Evolutionary conservation across 78 protist species (phyloP), one percentile per base, ranked within the genome.

Genomic region (Speleostelium caveatum): DNA sequence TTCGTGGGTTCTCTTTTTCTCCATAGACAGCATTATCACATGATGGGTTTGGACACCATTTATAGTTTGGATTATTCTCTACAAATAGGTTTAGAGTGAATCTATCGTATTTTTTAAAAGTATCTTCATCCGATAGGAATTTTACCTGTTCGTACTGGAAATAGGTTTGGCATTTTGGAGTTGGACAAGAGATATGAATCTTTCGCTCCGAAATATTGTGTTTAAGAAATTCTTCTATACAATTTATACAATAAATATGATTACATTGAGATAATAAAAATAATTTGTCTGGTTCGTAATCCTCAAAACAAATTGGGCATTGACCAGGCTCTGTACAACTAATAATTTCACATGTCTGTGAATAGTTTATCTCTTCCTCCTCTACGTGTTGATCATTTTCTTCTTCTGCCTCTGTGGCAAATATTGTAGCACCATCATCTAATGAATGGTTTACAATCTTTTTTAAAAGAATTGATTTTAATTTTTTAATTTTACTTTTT

Each of bases 41-140:
- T n/a, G 12, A 14, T 22, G 73, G 73, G 49, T 75, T 75, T 28
- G 73, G 73, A 32, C 86, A 75, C 86, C 86, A 75, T 75, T 75
- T 75, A 66, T 49, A 63, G 21, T 75, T 67, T 24, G 68, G 68
- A 32, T 14, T 69, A 32, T 58, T 59, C 69, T 39, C 7, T 80
- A 80, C 42, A 49, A 80, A 62, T 39, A 32, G 41, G 30, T 59
- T 45, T 39, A 68, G 55, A 21, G 75, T 59, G 32, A 80, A 80
- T 32, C 51, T 56, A 32, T 61, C 72, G 42, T 73, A 80, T 55
- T 73, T 80, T 0, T 32, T 19, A 39, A 69, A 80, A 0, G 49
- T 80, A 5, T 28, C 24, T 41, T 26, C 66, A 72, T 51, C 63
- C 30, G 51, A 60, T 14, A 72, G 21, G 32, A 28, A 45, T 51